Evolutionary conservation across 257 asterid genomes (phyloP).

Genomic region (Solanum virginianum): DNA sequence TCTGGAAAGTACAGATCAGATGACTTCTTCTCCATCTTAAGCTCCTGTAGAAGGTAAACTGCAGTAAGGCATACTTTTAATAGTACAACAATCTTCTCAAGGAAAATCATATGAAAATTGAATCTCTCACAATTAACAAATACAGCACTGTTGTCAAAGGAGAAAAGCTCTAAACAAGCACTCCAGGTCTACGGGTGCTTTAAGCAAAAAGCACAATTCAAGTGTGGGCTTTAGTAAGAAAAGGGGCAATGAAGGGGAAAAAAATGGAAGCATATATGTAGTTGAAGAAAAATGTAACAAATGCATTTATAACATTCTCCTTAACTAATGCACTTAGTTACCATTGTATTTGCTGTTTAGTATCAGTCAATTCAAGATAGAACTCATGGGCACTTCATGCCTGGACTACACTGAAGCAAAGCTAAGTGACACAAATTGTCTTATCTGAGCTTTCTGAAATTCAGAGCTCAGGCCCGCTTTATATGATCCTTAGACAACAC

Average conservation of each 20-base stretch:
- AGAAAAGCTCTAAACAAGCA: not conserved
- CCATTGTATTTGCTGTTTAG: not conserved
- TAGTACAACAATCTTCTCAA: not conserved
- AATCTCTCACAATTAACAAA: not conserved
- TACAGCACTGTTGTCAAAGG: not conserved
- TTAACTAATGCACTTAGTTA: not conserved
- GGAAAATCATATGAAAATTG: not conserved
- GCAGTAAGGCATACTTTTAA: not conserved
- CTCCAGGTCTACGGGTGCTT: not conserved
- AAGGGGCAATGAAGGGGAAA: not conserved
- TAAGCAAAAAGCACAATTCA: not conserved
- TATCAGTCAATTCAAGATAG: not conserved
- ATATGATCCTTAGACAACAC: not conserved
- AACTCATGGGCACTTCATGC: not conserved
- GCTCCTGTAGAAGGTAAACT: slow-evolving; percentile 24
- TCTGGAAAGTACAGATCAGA: slow-evolving; percentile 49
- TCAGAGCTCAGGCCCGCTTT: not conserved
- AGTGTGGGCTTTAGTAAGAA: not conserved
- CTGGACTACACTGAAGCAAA: not conserved
- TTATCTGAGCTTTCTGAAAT: not conserved
- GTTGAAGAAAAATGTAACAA: not conserved
- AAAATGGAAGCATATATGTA: not conserved
- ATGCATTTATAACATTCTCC: not conserved
- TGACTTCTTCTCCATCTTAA: slow-evolving; percentile 64
- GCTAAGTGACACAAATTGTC: not conserved